Conservation (phyloP, 2,329 filamentous ascomycete genomes). For the Sporothrix humicola region DNA sequence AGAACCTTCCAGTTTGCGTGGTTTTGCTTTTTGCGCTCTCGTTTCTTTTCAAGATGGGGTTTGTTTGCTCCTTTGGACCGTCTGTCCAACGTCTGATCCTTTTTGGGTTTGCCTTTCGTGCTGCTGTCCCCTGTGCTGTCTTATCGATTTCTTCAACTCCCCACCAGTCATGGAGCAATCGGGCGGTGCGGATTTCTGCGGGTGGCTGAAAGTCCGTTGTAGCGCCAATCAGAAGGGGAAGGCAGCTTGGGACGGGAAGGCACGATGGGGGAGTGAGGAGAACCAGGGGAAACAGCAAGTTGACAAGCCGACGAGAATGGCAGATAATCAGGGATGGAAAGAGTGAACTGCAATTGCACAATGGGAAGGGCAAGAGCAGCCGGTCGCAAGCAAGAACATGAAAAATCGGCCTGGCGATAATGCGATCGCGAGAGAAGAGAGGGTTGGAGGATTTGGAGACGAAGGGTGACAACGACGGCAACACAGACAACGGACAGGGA, state of each 20-base stretch:
- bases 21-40: conserved; percentile 13
- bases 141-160: background rate
- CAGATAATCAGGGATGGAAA: background rate
- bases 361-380: background rate
- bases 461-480: conserved; percentile 5
- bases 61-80: conserved; percentile 4
- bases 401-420: background rate
- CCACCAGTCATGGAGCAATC: conserved; percentile 34
- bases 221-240: conserved; percentile 24
- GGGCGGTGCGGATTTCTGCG: conserved; percentile 32
- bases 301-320: background rate
- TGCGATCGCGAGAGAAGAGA: background rate
- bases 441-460: conserved; percentile 4
- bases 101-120: conserved; percentile 13
- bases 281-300: background rate
- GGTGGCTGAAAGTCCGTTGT: conserved; percentile 30
- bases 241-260: background rate
- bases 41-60: too few relatives aligned
- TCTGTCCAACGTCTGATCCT: background rate
- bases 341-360: background rate
- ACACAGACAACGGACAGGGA: conserved; percentile 11
- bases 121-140: background rate
- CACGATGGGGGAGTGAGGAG: background rate
- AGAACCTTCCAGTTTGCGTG: background rate
- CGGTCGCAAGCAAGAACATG: background rate